A percentile compares a stretch with the other conserved stretches of the same genome.
phyloP scores from a whole-genome alignment of 2,329 filamentous ascomycete genomes.

The Aspergillus ruber region DNA sequence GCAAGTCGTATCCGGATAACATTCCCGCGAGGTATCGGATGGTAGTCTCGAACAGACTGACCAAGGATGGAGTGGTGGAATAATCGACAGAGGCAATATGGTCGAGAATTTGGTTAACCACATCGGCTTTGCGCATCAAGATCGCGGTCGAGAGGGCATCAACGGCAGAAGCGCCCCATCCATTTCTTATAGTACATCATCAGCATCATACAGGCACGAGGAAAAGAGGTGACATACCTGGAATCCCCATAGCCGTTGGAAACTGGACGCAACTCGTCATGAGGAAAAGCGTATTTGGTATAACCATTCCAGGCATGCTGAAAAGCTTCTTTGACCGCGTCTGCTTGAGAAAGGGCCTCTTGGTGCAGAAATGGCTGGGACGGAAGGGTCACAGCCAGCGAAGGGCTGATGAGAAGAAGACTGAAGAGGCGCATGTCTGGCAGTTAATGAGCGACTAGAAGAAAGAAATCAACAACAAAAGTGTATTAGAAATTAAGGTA shows the following conservation, averaged over 20 bases:
- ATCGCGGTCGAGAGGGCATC: constrained; percentile 76
- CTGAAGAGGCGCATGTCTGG: constrained; percentile 3
- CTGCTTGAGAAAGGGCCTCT: constrained; percentile 37
- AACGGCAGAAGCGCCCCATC: constrained; percentile 77
- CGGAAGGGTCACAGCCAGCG: constrained; percentile 15
- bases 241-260: constrained; percentile 62
- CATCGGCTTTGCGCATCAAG: constrained; percentile 63
- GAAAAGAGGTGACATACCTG: constrained; percentile 43
- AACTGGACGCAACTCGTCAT: constrained; percentile 67
- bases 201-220: background rate
- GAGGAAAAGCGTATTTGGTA: constrained; percentile 65
- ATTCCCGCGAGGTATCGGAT: constrained; percentile 82
- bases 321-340: constrained; percentile 63
- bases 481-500: constrained; percentile 1
- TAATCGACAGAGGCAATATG: constrained; percentile 69
- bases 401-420: constrained; percentile 17
- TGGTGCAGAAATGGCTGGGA: constrained; percentile 8
- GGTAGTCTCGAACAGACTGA: constrained; percentile 84
- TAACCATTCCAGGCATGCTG: constrained; percentile 67
- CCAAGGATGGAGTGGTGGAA: constrained; percentile 50
- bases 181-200: constrained; percentile 52
- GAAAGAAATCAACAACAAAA: background rate
- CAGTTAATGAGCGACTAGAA: background rate
- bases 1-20: constrained; percentile 62
- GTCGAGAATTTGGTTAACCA: constrained; percentile 64